phyloP scores from a whole-genome alignment of 192 early-diverging fungal species.

The Allomyces javanicus region DNA sequence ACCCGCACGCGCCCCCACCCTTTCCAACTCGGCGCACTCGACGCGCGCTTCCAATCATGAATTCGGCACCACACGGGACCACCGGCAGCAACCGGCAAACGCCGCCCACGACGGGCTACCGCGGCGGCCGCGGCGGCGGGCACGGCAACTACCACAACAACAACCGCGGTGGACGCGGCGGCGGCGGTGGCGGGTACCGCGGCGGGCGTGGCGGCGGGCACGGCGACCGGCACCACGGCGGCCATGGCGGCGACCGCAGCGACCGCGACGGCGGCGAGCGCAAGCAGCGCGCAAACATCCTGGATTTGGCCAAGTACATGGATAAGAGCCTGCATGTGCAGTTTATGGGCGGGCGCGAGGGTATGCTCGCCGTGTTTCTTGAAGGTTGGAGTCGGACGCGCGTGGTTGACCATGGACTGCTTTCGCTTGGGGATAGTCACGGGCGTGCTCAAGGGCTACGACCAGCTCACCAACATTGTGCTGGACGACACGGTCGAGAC shows the following conservation, averaged over 20 bases:
- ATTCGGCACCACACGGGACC: no score
- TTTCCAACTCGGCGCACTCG: no score
- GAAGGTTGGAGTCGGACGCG: not conserved
- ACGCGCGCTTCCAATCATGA: no score
- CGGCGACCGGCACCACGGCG: constrained; percentile 28
- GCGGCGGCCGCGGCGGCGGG: no score
- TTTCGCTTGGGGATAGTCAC: constrained; percentile 33
- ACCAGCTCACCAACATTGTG: constrained; percentile 83
- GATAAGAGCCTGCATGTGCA: constrained; percentile 82
- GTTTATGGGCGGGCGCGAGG: constrained; percentile 84
- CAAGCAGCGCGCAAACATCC: constrained; percentile 61
- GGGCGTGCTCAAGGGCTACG: constrained; percentile 77
- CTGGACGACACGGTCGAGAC: constrained; percentile 79
- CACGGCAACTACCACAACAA: no score
- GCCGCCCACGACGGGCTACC: no score
- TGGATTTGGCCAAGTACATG: constrained; percentile 84
- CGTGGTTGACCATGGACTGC: not conserved
- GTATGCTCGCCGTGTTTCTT: constrained; percentile 16
- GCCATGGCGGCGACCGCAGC: constrained; percentile 26
- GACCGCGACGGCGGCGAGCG: constrained; percentile 25
- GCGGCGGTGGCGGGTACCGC: constrained; percentile 22
- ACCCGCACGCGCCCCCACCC: no score
- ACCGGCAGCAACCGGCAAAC: no score
- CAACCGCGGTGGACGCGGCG: no score
- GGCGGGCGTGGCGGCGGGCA: constrained; percentile 23